Percentiles rank a stretch among this genome's conserved stretches.
These are phyloP conservation scores for Pleurotus eryngii DNA, from an alignment of 768 basidiomycete genomes.

Conservation along the genomic window DNA sequence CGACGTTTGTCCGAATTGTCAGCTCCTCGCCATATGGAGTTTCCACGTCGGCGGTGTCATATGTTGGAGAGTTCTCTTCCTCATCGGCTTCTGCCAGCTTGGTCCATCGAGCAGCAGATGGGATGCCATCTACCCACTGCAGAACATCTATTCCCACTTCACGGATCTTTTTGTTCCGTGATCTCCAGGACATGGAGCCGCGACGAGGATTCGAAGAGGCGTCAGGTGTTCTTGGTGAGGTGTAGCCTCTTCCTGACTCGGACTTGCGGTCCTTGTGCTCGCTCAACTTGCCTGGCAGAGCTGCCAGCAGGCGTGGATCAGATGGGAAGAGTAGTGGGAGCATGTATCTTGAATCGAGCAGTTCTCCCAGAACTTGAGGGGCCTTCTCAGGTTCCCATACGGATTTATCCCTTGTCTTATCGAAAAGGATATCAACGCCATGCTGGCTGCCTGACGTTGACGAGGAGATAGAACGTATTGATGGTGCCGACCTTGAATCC, in stretches of 20 bases:
- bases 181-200: slow-evolving; percentile 55
- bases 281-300: slow-evolving; percentile 49
- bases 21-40: slow-evolving; percentile 30
- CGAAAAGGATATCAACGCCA: slow-evolving; percentile 79
- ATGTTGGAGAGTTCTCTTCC: slow-evolving; percentile 22
- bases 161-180: slow-evolving; percentile 55
- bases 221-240: slow-evolving; percentile 27
- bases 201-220: slow-evolving; percentile 8
- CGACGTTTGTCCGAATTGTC: slow-evolving; percentile 39
- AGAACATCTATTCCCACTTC: slow-evolving; percentile 57
- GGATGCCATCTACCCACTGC: slow-evolving; percentile 68
- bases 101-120: slow-evolving; percentile 60
- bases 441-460: slow-evolving; percentile 36
- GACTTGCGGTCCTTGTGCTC: slow-evolving; percentile 27
- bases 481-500: slow-evolving; percentile 27
- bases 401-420: slow-evolving; percentile 57
- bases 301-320: slow-evolving; percentile 74
- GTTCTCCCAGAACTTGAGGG: slow-evolving; percentile 82
- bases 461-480: slow-evolving; percentile 27
- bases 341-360: slow-evolving; percentile 92
- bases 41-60: slow-evolving; percentile 26
- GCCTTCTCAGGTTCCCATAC: slow-evolving; percentile 77
- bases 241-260: slow-evolving; percentile 10
- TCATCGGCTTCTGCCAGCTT: slow-evolving; percentile 36
- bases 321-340: slow-evolving; percentile 83